A percentile compares a stretch with the other conserved stretches of the same genome.
phyloP scores from a whole-genome alignment of 73 alveolate genomes.

The Tetrahymena elliotti region DNA sequence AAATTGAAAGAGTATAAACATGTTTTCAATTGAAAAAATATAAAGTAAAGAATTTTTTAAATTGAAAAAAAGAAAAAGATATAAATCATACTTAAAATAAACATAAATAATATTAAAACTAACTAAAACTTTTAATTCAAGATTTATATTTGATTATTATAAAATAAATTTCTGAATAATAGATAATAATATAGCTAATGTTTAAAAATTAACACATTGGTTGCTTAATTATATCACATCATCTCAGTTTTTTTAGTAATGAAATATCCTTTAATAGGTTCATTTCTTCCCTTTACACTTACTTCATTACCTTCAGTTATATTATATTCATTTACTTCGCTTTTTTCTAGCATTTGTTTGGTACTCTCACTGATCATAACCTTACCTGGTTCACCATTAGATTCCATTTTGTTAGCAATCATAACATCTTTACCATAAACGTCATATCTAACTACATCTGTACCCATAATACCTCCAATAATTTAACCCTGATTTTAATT shows the following conservation, averaged over 20 bases:
- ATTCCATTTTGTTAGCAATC: constrained; percentile 46
- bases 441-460: constrained; percentile 45
- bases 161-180: too few relatives aligned
- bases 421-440: constrained; percentile 46
- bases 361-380: constrained; percentile 41
- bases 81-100: too few relatives aligned
- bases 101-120: too few relatives aligned
- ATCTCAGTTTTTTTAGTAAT: background rate
- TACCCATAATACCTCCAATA: constrained; percentile 46
- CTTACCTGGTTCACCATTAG: constrained; percentile 29
- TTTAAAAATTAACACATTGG: too few relatives aligned
- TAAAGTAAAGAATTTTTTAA: too few relatives aligned
- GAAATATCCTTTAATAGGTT: background rate
- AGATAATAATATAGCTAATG: too few relatives aligned
- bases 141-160: too few relatives aligned
- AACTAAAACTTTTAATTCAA: too few relatives aligned
- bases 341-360: constrained; percentile 13
- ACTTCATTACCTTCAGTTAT: background rate
- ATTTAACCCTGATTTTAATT: constrained; percentile 15
- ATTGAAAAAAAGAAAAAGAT: too few relatives aligned
- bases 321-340: background rate
- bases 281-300: background rate
- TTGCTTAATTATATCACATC: background rate
- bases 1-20: too few relatives aligned
- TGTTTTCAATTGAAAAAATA: too few relatives aligned